Percentiles rank a stretch among this genome's conserved stretches.
Conservation (phyloP, 2,329 filamentous ascomycete species). For the Lasiodiplodia gonubiensis region DNA sequence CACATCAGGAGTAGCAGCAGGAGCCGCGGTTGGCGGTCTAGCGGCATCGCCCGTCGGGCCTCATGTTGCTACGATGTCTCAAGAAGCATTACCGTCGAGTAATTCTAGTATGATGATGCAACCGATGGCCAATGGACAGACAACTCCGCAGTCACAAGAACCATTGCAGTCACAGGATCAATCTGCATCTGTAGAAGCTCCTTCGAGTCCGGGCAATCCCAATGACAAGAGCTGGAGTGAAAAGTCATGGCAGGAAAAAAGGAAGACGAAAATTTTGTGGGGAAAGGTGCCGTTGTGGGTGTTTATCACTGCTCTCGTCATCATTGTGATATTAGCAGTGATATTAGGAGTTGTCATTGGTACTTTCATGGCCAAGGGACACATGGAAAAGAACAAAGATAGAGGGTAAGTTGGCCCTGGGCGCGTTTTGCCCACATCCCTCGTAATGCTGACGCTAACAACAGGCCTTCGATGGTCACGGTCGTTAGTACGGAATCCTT, state of each 20-base stretch:
- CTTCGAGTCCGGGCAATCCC: background rate
- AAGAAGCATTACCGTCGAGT: conserved; percentile 11
- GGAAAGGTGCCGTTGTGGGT: conserved; percentile 59
- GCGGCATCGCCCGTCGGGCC: background rate
- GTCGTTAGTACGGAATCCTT: conserved; percentile 49
- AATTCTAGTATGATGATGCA: conserved; percentile 24
- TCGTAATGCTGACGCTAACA: conserved; percentile 10
- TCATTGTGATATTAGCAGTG: conserved; percentile 54
- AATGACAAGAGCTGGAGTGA: conserved; percentile 42
- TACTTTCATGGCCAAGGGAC: conserved; percentile 56
- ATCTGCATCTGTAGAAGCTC: background rate
- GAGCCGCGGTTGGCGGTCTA: background rate
- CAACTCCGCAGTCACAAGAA: conserved; percentile 18
- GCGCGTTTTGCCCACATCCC: background rate
- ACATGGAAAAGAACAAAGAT: conserved; percentile 38
- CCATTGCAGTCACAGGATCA: conserved; percentile 4
- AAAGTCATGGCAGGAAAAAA: conserved; percentile 44
- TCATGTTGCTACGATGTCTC: conserved; percentile 1
- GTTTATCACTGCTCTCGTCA: conserved; percentile 52
- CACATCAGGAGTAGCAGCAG: background rate
- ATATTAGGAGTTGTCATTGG: conserved; percentile 61
- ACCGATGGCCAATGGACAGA: conserved; percentile 8
- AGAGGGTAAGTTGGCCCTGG: conserved; percentile 35
- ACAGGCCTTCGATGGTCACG: conserved; percentile 16
- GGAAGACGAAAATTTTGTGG: conserved; percentile 51